Base-by-base conservation (phyloP, 257 asterid genomes). In the Ehretia macrophylla region DNA sequence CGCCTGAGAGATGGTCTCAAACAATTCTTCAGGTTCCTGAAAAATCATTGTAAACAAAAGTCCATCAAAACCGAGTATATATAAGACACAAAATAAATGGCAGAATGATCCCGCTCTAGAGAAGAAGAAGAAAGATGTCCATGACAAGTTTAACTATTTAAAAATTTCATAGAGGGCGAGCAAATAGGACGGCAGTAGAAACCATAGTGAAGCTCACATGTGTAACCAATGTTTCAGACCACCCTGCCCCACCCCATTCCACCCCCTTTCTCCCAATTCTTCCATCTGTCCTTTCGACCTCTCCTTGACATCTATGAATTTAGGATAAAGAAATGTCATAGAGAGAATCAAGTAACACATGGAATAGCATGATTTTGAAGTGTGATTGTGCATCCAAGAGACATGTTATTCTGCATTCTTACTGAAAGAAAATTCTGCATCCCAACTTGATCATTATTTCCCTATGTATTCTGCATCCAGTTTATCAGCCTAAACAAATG, bases 1-100 rank as follows among this genome's bases (percentile, higher is more conserved):
- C 8, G 98, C 98, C 68, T 91, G 98, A 44, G 98, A 85, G 78
- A 91, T 91, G 66, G 94, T 88, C 75, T 85, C 95, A 19, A 88
- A 91, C 81, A 91, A 71, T 66, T 88, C 98, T 72, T 82, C 98
- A 14, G 95, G 64, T 72, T 84, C 96, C 96, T 91, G 85, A 38
- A 65, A 32, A 46, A 42, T 44, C n/a, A 23, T 42, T 50, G 32
- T 32, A 44, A 37, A 62, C 17, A 39, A 19, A 19, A 47, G 58
- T 60, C 59, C 47, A 10, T 49, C 18, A 10, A 53, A 49, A 20
- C 11, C 0, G 19, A 59, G 12, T 38, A 32, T 21, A 18, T 1
- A 0, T 11, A 32, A 55, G 21, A 27, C 14, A 39, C 40, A 23
- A 6, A 37, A 0, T 14, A 50, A 65, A 14, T 14, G 19, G n/a